Conservation (phyloP, 2,329 filamentous ascomycete genomes). For the Aspergillus cejpii region DNA sequence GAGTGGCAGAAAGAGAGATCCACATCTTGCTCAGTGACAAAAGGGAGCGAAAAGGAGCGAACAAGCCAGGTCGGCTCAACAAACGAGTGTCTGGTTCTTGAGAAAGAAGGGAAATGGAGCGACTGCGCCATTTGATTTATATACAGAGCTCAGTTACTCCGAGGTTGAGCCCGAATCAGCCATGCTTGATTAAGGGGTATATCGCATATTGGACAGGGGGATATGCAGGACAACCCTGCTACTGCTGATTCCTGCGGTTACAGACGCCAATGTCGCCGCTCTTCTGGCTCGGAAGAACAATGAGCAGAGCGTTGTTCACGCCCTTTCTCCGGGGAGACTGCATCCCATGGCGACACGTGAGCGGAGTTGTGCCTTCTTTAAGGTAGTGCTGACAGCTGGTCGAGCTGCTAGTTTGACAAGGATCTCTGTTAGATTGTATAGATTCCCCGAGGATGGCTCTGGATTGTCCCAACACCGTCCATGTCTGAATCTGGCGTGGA, state of each 20-base stretch:
- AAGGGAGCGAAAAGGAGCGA: not conserved
- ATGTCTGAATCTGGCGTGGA: too few species aligned
- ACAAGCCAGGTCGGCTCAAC: not conserved
- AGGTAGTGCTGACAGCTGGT: not conserved
- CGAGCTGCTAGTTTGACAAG: not conserved
- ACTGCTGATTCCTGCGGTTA: not conserved
- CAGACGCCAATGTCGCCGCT: not conserved
- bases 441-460: not conserved
- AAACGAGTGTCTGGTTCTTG: not conserved
- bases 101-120: not conserved
- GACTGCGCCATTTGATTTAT: not conserved
- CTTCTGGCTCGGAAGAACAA: not conserved
- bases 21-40: not conserved
- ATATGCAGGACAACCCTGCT: not conserved
- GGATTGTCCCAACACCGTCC: not conserved
- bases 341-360: not conserved
- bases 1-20: not conserved
- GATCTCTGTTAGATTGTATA: not conserved
- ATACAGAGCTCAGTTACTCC: not conserved
- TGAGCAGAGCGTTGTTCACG: not conserved
- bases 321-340: not conserved
- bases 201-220: not conserved
- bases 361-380: not conserved
- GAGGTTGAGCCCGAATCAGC: not conserved
- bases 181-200: not conserved